Evolutionary conservation across 2,329 filamentous ascomycete species (phyloP).

Genomic region (Calonectria naviculata): DNA sequence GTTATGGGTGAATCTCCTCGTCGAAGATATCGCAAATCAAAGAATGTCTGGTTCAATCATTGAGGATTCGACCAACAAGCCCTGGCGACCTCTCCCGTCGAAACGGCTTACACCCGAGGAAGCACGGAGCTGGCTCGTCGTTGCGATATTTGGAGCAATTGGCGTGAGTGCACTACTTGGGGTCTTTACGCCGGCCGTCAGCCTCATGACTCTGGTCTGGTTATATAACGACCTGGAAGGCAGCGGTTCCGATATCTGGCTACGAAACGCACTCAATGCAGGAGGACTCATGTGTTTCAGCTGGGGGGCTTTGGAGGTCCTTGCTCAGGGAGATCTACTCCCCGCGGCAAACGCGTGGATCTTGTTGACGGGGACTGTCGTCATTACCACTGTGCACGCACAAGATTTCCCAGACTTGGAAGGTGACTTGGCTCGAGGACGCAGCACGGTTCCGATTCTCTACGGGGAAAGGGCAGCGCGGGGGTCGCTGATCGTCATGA

Average conservation of each 20-base stretch:
- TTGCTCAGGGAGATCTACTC: conserved; percentile 23
- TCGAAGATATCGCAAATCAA: conserved; percentile 44
- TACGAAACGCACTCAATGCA: conserved; percentile 42
- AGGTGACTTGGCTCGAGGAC: conserved; percentile 39
- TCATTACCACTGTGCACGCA: conserved; percentile 42
- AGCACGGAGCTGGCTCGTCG: conserved; percentile 38
- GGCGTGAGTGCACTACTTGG: conserved; percentile 23
- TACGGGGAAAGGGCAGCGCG: conserved; percentile 37
- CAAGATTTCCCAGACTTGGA: conserved; percentile 42
- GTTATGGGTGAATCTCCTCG: conserved; percentile 43
- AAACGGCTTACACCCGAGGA: conserved; percentile 35
- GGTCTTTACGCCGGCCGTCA: conserved; percentile 29
- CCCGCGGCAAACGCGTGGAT: conserved; percentile 34
- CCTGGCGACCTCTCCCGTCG: conserved; percentile 44
- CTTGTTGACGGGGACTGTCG: conserved; percentile 30
- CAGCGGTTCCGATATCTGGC: conserved; percentile 29
- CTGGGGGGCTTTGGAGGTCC: conserved; percentile 37
- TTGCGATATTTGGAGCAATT: conserved; percentile 32
- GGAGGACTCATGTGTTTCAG: conserved; percentile 42
- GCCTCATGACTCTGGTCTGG: conserved; percentile 41
- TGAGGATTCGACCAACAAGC: conserved; percentile 46
- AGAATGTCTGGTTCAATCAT: conserved; percentile 29
- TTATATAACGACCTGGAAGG: conserved; percentile 46
- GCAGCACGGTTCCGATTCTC: conserved; percentile 40
- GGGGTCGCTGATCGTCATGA: conserved; percentile 25